Conservation (phyloP, 768 basidiomycete species). For the Roridomyces roridus region DNA sequence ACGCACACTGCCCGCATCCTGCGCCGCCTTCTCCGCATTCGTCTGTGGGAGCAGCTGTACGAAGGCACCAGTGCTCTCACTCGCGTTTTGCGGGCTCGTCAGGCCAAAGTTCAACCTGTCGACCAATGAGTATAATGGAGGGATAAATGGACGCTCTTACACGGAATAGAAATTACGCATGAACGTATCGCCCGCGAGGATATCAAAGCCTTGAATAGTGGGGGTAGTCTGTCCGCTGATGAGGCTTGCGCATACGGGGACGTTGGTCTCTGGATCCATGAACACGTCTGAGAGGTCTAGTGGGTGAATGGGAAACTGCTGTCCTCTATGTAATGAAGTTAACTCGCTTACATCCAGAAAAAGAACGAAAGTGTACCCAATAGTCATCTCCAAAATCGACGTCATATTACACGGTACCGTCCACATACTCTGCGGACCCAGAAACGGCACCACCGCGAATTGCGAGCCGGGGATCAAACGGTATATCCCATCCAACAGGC, state of each 20-base stretch:
- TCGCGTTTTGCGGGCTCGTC: background rate
- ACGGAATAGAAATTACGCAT: constrained; percentile 1
- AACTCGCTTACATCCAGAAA: background rate
- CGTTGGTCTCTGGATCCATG: background rate
- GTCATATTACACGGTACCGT: constrained; percentile 1
- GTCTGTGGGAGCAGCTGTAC: background rate
- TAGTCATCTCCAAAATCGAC: background rate
- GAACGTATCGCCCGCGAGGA: background rate
- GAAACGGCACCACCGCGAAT: background rate
- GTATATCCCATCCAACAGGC: background rate
- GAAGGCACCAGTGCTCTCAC: no score
- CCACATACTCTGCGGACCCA: background rate
- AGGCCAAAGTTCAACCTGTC: constrained; percentile 1
- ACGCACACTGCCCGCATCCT: background rate
- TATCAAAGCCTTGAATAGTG: background rate
- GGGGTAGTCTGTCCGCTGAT: background rate
- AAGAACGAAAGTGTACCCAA: no score
- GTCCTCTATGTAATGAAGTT: background rate
- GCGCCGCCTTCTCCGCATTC: background rate
- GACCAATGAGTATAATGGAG: background rate
- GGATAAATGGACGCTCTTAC: background rate
- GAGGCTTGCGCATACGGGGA: background rate
- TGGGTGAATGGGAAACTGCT: constrained; percentile 4
- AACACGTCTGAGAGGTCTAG: background rate
- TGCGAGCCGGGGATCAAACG: background rate